Conservation (phyloP, 1,284 basidiomycete genomes). For the Tremellales sp. region DNA sequence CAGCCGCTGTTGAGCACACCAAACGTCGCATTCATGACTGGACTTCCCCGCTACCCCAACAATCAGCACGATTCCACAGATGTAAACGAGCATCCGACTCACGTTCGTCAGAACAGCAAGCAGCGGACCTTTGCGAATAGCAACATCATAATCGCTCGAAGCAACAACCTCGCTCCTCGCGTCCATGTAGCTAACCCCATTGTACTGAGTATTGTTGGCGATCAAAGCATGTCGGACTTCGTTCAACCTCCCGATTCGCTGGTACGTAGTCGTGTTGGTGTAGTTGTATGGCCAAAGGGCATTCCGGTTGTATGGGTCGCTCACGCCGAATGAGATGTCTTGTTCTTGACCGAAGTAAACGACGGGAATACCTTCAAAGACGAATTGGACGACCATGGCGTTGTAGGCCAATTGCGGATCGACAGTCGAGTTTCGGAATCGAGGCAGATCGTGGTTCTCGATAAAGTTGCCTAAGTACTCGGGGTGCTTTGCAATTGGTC, state of each 20-base stretch:
- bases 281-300: slow-evolving; percentile 65
- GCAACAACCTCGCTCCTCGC: slow-evolving; percentile 59
- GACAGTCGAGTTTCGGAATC: slow-evolving; percentile 61
- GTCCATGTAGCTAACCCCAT: slow-evolving; percentile 56
- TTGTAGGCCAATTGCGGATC: slow-evolving; percentile 51
- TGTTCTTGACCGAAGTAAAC: slow-evolving; percentile 74
- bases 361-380: slow-evolving; percentile 67
- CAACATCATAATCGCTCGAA: slow-evolving; percentile 59
- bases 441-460: slow-evolving; percentile 75
- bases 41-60: slow-evolving; percentile 35
- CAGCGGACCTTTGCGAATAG: slow-evolving; percentile 66
- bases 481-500: slow-evolving; percentile 48
- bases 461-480: slow-evolving; percentile 70
- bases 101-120: slow-evolving; percentile 71
- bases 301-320: slow-evolving; percentile 69
- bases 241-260: slow-evolving; percentile 63
- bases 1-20: slow-evolving; percentile 38
- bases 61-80: slow-evolving; percentile 1
- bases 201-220: slow-evolving; percentile 48
- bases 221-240: slow-evolving; percentile 67
- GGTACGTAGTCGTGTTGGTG: slow-evolving; percentile 55
- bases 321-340: slow-evolving; percentile 54
- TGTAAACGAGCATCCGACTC: slow-evolving; percentile 8
- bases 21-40: slow-evolving; percentile 29
- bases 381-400: slow-evolving; percentile 63